Evolutionary conservation across 1,139 yeast genomes (phyloP), one percentile per base, ranked within the genome.

Genomic region (Saccharomyces pastorianus): DNA sequence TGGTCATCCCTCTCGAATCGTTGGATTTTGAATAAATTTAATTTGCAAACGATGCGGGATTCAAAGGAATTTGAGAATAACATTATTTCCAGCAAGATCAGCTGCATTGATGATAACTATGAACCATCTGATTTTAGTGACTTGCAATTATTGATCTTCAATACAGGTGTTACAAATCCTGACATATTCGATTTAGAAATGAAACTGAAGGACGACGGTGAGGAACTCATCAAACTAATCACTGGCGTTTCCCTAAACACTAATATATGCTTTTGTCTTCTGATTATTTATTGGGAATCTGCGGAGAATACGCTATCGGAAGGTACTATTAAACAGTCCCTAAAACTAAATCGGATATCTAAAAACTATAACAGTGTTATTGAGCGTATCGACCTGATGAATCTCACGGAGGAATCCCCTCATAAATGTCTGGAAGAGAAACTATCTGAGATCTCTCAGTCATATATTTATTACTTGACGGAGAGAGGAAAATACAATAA

Each of bases 201-300:
- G 58, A 68, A 67, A 52, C 46, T 71, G 32, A 66, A 64, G 44
- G 65, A 65, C 20, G 74, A 72, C 50, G 73, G 69, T 23, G 64
- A 64, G 31, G 62, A 65, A 23, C 54, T 73, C 46, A 66, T 64
- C 14, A 73, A 71, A 48, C 54, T 73, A 26, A 57, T 71, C 3
- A 64, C 70, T 25, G 72, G 70, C 3, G 62, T 69, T n/a, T 62
- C 71, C 4, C 52, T 70, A 20, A 67, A 71, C 49, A 65, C 73
- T 5, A 68, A 66, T 46, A 64, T 60, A 41, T 65, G 66, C 50
- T 69, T 73, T 54, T 67, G 68, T 44, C 54, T 73, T 7, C 27
- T 72, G 27, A 57, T 73, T 2, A 56, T 72, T 2, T 71, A 67
- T 54, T 73, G 77, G 77, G 74, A 71, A 48, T 64, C 74, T 13